Base-by-base conservation (phyloP, 768 basidiomycete genomes). In the Tulasnella sp. region DNA sequence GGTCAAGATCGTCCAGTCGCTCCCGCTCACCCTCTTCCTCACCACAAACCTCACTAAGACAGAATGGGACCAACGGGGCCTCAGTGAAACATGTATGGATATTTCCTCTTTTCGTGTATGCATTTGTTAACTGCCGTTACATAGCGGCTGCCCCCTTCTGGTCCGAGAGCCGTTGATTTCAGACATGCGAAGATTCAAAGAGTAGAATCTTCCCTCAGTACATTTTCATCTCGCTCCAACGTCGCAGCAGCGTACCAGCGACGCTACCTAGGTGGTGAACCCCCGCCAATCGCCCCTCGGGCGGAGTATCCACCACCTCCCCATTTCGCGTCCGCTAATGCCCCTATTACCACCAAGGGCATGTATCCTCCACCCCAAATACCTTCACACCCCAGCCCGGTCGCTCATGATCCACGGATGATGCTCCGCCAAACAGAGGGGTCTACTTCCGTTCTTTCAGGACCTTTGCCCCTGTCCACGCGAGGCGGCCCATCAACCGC, bases 81-180 rank as follows among this genome's bases (percentile, higher is more conserved):
- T n/a, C n/a, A n/a, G n/a, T n/a, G n/a, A 57, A 57, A 34, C 55
- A 57, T 32, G 55, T 57, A 45, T 21, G 48, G 31, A 12, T n/a
- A 2, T 14, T 34, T 12, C 34, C 9, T 25, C 17, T 43, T 55
- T 19, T 19, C 8, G 17, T 7, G 23, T 36, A 12, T 6, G 11
- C 21, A 1, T 1, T 8, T 35, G 23, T 2, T 8, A 14, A 54
- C 34, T 43, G 37, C 21, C 50, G n/a, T 29, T 27, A n/a, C 17
- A 15, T 19, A 57, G 55, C 55, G 55, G 14, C 55, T 57, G 21
- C 55, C 55, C 19, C 55, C 55, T 17, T 57, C 55, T 2, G 55
- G 55, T 46, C 55, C 55, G 9, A 29, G 55, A 57, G 55, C 43
- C 19, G 32, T 43, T 12, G 55, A 57, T 36, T 27, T 57, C 2